A percentile compares a stretch with the other conserved stretches of the same genome.
Evolutionary conservation across 1,284 basidiomycete species (phyloP).

Genomic region (Trichosporon sp.): DNA sequence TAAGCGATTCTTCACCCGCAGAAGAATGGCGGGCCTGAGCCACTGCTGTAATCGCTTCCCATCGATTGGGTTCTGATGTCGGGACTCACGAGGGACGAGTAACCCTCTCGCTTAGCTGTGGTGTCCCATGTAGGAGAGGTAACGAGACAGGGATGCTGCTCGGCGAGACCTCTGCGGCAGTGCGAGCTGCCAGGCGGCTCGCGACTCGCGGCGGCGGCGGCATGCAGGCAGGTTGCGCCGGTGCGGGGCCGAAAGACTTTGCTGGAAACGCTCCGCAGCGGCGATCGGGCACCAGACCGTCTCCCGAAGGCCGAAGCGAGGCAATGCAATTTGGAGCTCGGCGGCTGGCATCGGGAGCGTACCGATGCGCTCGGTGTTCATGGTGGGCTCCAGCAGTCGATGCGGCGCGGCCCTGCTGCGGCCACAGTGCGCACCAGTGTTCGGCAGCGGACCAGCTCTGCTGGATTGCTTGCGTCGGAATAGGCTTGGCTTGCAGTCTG

Average conservation of each 20-base stretch:
- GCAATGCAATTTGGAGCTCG: neutral
- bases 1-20: neutral
- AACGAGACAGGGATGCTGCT: neutral
- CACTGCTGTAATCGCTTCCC: neutral
- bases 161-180: too few relatives aligned
- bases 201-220: neutral
- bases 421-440: neutral
- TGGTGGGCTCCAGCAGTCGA: neutral
- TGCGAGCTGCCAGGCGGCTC: neutral
- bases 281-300: neutral
- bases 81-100: neutral
- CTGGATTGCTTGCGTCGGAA: neutral
- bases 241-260: neutral
- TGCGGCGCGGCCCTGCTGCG: neutral
- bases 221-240: neutral
- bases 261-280: neutral
- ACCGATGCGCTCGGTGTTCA: neutral
- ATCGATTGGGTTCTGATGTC: neutral
- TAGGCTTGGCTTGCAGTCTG: neutral
- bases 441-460: neutral
- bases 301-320: conserved; percentile 4
- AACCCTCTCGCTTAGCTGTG: too few relatives aligned
- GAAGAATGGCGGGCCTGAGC: neutral
- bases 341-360: neutral
- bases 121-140: neutral